A percentile compares a stretch with the other conserved stretches of the same genome.
Conservation (phyloP, 805 yeast genomes). For the Saccharomycopsis oosterbeekiorum region DNA sequence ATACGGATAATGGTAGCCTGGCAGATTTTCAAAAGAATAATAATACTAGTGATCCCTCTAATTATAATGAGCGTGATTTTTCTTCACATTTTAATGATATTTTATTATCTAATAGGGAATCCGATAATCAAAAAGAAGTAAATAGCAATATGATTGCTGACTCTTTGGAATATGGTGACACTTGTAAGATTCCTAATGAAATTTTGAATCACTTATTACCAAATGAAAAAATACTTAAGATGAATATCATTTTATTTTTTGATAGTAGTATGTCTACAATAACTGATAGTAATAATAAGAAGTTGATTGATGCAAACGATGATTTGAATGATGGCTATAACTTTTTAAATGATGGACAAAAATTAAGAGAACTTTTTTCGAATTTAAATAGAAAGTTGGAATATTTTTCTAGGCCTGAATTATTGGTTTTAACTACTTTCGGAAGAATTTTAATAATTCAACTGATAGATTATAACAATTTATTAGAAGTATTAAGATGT, state of each 20-base stretch:
- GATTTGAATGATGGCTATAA: background rate
- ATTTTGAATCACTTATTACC: slow-evolving; percentile 15
- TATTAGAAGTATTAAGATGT: background rate
- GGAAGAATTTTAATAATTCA: slow-evolving; percentile 27
- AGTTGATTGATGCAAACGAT: background rate
- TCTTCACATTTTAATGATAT: slow-evolving; percentile 1
- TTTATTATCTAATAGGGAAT: background rate
- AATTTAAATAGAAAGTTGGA: slow-evolving; percentile 17
- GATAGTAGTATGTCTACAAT: background rate
- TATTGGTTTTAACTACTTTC: slow-evolving; percentile 26
- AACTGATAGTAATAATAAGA: background rate
- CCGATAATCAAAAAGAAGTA: background rate
- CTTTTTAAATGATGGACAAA: background rate
- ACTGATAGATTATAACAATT: slow-evolving; percentile 23
- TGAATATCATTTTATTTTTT: slow-evolving; percentile 17
- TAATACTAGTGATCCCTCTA: background rate
- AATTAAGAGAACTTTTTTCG: background rate
- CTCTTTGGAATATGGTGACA: background rate
- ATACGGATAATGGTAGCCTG: background rate
- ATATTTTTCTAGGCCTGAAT: slow-evolving; percentile 21
- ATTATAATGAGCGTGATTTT: background rate
- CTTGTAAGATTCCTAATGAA: slow-evolving; percentile 7
- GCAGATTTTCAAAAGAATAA: background rate
- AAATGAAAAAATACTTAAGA: slow-evolving; percentile 21
- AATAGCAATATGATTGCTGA: background rate